phyloP scores from a whole-genome alignment of 2,329 filamentous ascomycete genomes.

The Aspergillus sp. region DNA sequence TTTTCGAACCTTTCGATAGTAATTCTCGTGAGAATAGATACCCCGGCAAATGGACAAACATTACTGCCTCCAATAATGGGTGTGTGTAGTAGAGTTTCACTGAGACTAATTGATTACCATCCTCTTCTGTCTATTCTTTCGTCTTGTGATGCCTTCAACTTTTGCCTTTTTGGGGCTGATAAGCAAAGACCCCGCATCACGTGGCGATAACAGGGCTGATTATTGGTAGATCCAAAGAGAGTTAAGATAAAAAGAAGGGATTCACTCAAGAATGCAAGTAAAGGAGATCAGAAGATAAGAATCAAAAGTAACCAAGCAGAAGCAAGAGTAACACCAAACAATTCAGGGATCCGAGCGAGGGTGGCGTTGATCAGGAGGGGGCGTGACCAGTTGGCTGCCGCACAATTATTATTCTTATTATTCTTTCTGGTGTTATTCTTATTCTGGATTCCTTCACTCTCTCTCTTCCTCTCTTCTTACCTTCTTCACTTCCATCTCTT shows the following conservation, averaged over 20 bases:
- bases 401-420: background rate
- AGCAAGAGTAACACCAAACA: background rate
- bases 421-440: conserved; percentile 1
- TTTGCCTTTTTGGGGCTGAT: conserved; percentile 9
- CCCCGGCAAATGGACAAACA: background rate
- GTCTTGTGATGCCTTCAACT: conserved; percentile 1
- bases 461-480: background rate
- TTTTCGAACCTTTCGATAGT: conserved; percentile 16
- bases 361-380: background rate
- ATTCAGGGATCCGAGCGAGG: background rate
- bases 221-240: conserved; percentile 9
- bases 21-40: conserved; percentile 9
- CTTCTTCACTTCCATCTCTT: background rate
- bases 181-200: conserved; percentile 24
- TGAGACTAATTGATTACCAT: too few species aligned
- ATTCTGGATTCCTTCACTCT: background rate
- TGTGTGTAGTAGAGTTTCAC: background rate
- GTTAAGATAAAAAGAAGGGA: too few species aligned
- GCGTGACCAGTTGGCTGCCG: conserved; percentile 1
- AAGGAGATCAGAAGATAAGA: background rate
- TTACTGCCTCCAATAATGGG: background rate
- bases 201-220: conserved; percentile 17
- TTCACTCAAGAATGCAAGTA: too few species aligned
- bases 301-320: background rate
- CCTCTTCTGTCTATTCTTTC: background rate